Evolutionary conservation across 441 rosid genomes (phyloP).

Genomic region (Brassica hybrid): DNA sequence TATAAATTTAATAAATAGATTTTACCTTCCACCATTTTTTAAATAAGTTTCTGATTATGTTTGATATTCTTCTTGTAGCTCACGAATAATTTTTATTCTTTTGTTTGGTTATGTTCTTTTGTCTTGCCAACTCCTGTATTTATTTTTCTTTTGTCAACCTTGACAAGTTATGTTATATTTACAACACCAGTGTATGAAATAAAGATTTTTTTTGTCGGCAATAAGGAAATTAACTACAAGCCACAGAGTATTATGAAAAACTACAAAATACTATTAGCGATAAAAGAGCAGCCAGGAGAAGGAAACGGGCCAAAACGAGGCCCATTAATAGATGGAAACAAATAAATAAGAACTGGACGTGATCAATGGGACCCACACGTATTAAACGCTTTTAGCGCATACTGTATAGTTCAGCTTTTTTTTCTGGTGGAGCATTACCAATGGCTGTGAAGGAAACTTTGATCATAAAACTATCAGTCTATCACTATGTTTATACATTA

Average conservation of each 20-base stretch:
- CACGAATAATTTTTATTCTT: constrained; percentile 13
- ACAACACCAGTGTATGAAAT: not conserved
- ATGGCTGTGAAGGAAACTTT: constrained; percentile 1
- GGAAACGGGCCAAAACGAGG: constrained; percentile 31
- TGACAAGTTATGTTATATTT: constrained; percentile 21
- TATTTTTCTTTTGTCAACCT: not conserved
- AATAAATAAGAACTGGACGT: constrained; percentile 17
- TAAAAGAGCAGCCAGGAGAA: constrained; percentile 16
- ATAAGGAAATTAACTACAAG: not conserved
- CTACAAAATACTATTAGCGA: not conserved
- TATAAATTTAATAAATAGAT: not conserved
- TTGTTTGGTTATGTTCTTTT: constrained; percentile 31
- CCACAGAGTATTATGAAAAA: not conserved
- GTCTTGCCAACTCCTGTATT: constrained; percentile 7
- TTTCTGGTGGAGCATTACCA: constrained; percentile 18
- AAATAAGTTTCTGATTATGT: not conserved
- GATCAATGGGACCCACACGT: constrained; percentile 31
- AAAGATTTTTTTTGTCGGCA: not conserved
- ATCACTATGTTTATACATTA: not conserved
- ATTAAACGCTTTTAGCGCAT: constrained; percentile 18
- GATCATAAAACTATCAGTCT: too few species aligned
- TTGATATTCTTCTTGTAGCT: not conserved
- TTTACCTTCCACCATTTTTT: not conserved
- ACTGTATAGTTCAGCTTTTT: constrained; percentile 17
- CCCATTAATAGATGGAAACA: constrained; percentile 36